These are phyloP conservation scores for Rhizophora mangle DNA, from an alignment of 345 rosid species.

Conservation along the genomic window DNA sequence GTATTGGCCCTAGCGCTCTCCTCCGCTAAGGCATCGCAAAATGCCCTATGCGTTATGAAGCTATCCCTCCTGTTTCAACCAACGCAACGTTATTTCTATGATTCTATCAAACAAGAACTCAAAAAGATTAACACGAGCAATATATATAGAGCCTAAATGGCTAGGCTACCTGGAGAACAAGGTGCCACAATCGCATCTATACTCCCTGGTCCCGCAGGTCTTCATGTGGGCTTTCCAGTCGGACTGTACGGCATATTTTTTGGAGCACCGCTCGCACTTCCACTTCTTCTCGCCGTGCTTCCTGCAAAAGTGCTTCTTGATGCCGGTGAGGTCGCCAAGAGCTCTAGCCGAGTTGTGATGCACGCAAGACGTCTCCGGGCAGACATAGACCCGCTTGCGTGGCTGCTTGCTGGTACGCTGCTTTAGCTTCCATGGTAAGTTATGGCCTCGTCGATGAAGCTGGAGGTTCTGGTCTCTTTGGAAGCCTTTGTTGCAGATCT, in stretches of 20 bases:
- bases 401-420: constrained; percentile 52
- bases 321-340: constrained; percentile 82
- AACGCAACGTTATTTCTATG: background rate
- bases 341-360: constrained; percentile 70
- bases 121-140: background rate
- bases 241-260: constrained; percentile 76
- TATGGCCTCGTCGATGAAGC: constrained; percentile 78
- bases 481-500: constrained; percentile 79
- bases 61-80: constrained; percentile 58
- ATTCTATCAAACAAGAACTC: background rate
- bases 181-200: constrained; percentile 75
- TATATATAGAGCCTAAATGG: background rate
- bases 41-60: constrained; percentile 70
- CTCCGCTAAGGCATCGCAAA: constrained; percentile 74
- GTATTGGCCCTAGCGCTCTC: constrained; percentile 50
- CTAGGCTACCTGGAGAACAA: constrained; percentile 56
- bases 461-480: constrained; percentile 79
- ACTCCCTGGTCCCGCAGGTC: constrained; percentile 72
- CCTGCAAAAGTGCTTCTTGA: constrained; percentile 72
- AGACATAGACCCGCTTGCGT: constrained; percentile 64
- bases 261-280: constrained; percentile 78
- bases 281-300: constrained; percentile 82
- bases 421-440: constrained; percentile 75
- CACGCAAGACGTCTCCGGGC: constrained; percentile 67
- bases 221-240: constrained; percentile 89